Evolutionary conservation across 2,329 filamentous ascomycete genomes (phyloP), one percentile per base, ranked within the genome.

Genomic region (Colletotrichum tofieldiae): DNA sequence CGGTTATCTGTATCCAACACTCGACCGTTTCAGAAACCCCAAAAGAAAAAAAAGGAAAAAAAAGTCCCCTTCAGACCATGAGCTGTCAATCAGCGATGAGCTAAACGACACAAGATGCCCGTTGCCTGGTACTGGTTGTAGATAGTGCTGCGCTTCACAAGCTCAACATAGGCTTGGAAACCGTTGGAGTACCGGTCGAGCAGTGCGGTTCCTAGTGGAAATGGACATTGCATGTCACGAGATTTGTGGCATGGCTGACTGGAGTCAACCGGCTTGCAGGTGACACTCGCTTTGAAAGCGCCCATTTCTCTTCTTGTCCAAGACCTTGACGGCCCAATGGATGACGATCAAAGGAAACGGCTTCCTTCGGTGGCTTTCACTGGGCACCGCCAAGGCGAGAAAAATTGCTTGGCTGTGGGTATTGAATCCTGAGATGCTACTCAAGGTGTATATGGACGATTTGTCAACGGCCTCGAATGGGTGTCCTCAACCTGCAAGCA

Each of bases 261-360:
- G 43, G 63, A 37, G 14, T 47, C 12, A 32, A 47, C 47, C 14
- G 63, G 37, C 37, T 58, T 56, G 18, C 59, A 51, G 60, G 60
- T 70, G 67, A 59, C 45, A 61, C 23, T 56, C 20, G 56, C 23
- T n/a, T 14, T 51, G 41, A 49, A 32, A 67, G 41, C 64, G 49
- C 56, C 64, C 56, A 56, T 55, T 67, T 49, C 45, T 39, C 32
- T 41, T 9, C n/a, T 14, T 35, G 35, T 51, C 56, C 64, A 67
- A 67, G 49, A 61, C 41, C 18, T 18, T 18, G n/a, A 23, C 32
- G 55, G 20, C 26, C 55, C 67, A 71, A 71, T 54, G 35, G 45
- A 12, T 26, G 55, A 54, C 49, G 55, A 61, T 35, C 55, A 35
- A 56, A 47, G 35, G 32, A 23, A 26, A 26, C 54, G 23, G 59